Conservation (phyloP, 1,284 basidiomycete species). For the Wolfiporia cocos region DNA sequence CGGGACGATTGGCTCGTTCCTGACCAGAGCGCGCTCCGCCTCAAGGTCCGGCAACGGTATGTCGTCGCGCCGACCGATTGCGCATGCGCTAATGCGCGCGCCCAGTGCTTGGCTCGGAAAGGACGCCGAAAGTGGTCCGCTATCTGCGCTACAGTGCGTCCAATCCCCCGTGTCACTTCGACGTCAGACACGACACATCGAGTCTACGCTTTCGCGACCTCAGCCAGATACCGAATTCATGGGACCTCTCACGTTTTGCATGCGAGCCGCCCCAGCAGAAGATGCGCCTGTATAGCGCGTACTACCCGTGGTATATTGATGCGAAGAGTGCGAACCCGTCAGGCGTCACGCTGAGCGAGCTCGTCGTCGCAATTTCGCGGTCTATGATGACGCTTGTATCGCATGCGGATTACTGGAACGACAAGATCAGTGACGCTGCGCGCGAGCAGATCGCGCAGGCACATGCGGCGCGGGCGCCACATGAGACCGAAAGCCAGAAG, state of each 20-base stretch:
- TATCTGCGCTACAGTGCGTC: slow-evolving; percentile 28
- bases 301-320: slow-evolving; percentile 55
- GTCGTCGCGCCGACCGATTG: too few species aligned
- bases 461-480: slow-evolving; percentile 17
- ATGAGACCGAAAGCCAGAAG: slow-evolving; percentile 15
- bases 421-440: slow-evolving; percentile 22
- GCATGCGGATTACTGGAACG: slow-evolving; percentile 25
- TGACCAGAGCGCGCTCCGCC: slow-evolving; percentile 16
- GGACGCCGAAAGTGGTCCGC: slow-evolving; percentile 23
- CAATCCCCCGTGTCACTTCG: slow-evolving; percentile 26
- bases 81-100: too few species aligned
- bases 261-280: slow-evolving; percentile 37
- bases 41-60: slow-evolving; percentile 17
- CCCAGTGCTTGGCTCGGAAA: slow-evolving; percentile 5
- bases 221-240: slow-evolving; percentile 24
- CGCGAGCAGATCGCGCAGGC: slow-evolving; percentile 20
- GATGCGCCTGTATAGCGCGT: slow-evolving; percentile 44
- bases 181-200: slow-evolving; percentile 28
- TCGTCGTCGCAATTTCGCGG: slow-evolving; percentile 35
- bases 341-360: slow-evolving; percentile 51
- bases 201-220: slow-evolving; percentile 36
- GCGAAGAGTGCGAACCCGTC: slow-evolving; percentile 34
- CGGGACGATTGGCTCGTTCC: slow-evolving; percentile 14
- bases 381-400: slow-evolving; percentile 22
- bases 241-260: slow-evolving; percentile 38